phyloP scores from a whole-genome alignment of 2,329 filamentous ascomycete species.

The Pseudocercospora vitis region DNA sequence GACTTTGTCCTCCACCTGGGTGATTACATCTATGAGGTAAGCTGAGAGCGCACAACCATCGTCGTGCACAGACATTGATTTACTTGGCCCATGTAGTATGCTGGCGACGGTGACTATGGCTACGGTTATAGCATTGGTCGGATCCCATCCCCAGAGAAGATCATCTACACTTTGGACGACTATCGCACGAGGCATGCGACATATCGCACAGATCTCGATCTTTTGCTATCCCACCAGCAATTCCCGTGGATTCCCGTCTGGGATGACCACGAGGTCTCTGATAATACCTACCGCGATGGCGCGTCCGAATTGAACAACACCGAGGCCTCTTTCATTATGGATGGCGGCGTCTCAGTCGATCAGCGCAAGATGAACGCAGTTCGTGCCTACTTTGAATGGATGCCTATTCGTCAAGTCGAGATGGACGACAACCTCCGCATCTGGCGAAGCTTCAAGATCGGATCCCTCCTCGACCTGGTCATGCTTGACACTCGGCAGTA shows the following conservation, averaged over 20 bases:
- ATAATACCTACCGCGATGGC: conserved; percentile 67
- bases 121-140: conserved; percentile 55
- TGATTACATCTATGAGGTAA: conserved; percentile 63
- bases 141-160: conserved; percentile 53
- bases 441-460: conserved; percentile 67
- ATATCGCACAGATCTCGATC: conserved; percentile 62
- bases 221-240: conserved; percentile 56
- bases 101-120: conserved; percentile 41
- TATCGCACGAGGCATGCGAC: conserved; percentile 60
- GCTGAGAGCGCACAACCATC: background rate
- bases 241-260: conserved; percentile 65
- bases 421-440: conserved; percentile 69
- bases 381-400: conserved; percentile 64
- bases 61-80: background rate
- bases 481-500: conserved; percentile 71
- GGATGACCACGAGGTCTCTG: conserved; percentile 63
- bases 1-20: conserved; percentile 50
- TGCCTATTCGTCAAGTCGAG: conserved; percentile 61
- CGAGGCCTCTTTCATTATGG: conserved; percentile 62
- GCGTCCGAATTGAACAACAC: conserved; percentile 63
- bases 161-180: conserved; percentile 57
- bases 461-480: conserved; percentile 64
- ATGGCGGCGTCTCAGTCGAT: conserved; percentile 63
- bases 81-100: conserved; percentile 49
- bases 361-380: conserved; percentile 73